These are phyloP conservation scores for Geum urbanum DNA, from an alignment of 306 rosid species.

Conservation along the genomic window DNA sequence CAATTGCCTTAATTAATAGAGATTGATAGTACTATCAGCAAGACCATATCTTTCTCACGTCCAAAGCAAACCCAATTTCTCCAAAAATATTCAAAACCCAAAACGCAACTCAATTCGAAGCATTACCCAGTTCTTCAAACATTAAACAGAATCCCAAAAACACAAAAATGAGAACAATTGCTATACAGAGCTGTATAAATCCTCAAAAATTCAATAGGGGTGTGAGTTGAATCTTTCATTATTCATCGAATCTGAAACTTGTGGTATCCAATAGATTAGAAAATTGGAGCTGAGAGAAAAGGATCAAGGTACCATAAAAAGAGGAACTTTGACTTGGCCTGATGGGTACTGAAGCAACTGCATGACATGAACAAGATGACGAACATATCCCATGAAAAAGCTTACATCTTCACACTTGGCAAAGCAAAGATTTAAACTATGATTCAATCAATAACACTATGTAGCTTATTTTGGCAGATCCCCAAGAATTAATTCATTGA, in stretches of 20 bases:
- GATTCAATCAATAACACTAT: no score
- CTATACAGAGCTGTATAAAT: neutral
- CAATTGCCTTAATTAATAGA: no score
- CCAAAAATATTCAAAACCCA: neutral
- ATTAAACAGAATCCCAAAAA: neutral
- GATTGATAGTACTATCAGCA: constrained; percentile 17
- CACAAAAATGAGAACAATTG: neutral
- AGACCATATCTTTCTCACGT: constrained; percentile 11
- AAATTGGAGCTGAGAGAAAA: neutral
- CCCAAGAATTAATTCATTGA: no score
- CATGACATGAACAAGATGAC: neutral
- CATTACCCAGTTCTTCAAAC: constrained; percentile 12
- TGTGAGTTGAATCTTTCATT: neutral
- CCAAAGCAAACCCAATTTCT: constrained; percentile 14
- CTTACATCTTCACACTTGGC: neutral
- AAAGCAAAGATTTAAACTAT: neutral
- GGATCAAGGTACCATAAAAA: constrained; percentile 14
- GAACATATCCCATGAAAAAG: neutral
- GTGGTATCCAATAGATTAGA: no score
- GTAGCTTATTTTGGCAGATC: no score
- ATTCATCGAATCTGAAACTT: constrained; percentile 9
- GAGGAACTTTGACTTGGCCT: neutral
- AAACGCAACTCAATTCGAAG: constrained; percentile 4
- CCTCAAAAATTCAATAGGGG: neutral
- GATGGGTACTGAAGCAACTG: constrained; percentile 1